A percentile compares a stretch with the other conserved stretches of the same genome.
Evolutionary conservation across 2,329 filamentous ascomycete species (phyloP).

Genomic region (Aspergillus neoniger): DNA sequence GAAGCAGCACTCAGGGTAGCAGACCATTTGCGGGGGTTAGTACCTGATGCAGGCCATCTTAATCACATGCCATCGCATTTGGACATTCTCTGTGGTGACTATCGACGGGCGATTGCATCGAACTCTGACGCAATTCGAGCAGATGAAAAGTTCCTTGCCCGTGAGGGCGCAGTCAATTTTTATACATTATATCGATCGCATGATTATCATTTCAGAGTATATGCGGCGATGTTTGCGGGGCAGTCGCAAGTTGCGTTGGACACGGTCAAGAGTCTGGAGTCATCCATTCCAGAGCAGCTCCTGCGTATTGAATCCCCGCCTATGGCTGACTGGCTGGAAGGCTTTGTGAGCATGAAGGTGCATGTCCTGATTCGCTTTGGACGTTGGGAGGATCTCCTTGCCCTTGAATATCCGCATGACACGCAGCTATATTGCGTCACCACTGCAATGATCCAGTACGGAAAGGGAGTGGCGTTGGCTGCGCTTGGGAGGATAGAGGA

Average conservation of each 20-base stretch:
- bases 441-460: slow-evolving; percentile 69
- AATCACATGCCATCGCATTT: slow-evolving; percentile 78
- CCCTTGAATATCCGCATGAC: slow-evolving; percentile 60
- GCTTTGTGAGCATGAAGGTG: slow-evolving; percentile 66
- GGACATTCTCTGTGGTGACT: slow-evolving; percentile 73
- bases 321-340: slow-evolving; percentile 79
- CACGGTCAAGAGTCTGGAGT: slow-evolving; percentile 61
- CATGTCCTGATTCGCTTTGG: slow-evolving; percentile 76
- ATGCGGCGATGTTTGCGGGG: slow-evolving; percentile 76
- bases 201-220: slow-evolving; percentile 73
- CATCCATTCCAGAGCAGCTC: slow-evolving; percentile 63
- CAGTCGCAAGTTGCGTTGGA: slow-evolving; percentile 64
- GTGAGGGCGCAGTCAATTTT: slow-evolving; percentile 65
- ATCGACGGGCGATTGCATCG: slow-evolving; percentile 64
- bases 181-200: slow-evolving; percentile 77
- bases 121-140: slow-evolving; percentile 68
- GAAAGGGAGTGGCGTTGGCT: slow-evolving; percentile 66
- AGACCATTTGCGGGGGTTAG: slow-evolving; percentile 62
- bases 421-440: slow-evolving; percentile 66
- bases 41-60: slow-evolving; percentile 70
- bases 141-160: slow-evolving; percentile 65
- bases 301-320: slow-evolving; percentile 66
- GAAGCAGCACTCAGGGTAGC: slow-evolving; percentile 64
- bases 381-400: slow-evolving; percentile 66
- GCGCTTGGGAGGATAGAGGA: slow-evolving; percentile 57